Conservation (phyloP, 176 grass and related monocot genomes). For the Cenchrus fungigraminus region DNA sequence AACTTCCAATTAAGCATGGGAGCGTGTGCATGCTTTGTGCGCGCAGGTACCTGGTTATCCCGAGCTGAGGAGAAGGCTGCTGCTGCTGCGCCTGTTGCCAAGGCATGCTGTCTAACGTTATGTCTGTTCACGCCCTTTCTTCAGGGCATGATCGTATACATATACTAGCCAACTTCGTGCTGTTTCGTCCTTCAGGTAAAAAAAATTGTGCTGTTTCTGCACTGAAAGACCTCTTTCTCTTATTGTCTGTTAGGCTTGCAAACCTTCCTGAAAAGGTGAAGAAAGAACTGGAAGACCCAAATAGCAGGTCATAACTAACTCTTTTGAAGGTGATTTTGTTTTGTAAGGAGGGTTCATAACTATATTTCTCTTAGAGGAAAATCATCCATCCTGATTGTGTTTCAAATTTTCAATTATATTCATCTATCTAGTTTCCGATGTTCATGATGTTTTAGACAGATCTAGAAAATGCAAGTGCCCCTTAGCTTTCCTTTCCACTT, state of each 20-base stretch:
- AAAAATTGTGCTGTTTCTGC: neutral
- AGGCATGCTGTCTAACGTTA: slow-evolving; percentile 38
- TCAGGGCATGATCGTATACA: too few relatives aligned
- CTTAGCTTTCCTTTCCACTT: too few relatives aligned
- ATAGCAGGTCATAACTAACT: slow-evolving; percentile 63
- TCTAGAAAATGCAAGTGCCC: too few relatives aligned
- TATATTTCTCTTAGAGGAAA: too few relatives aligned
- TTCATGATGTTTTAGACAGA: too few relatives aligned
- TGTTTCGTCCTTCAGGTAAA: neutral
- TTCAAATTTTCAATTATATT: too few relatives aligned
- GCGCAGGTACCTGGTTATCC: slow-evolving; percentile 71
- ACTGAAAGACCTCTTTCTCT: neutral
- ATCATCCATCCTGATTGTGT: too few relatives aligned
- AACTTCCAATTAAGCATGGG: neutral
- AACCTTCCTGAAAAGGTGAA: slow-evolving; percentile 72
- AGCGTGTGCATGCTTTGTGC: neutral
- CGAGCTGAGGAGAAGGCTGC: slow-evolving; percentile 60
- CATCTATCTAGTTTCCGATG: too few relatives aligned
- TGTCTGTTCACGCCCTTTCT: too few relatives aligned
- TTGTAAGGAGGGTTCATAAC: too few relatives aligned
- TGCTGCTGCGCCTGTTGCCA: slow-evolving; percentile 56
- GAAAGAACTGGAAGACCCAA: slow-evolving; percentile 68
- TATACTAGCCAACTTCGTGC: too few relatives aligned
- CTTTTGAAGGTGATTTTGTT: too few relatives aligned
- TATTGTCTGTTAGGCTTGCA: slow-evolving; percentile 49